A percentile compares a stretch with the other conserved stretches of the same genome.
Evolutionary conservation across 73 alveolate species (phyloP).

Genomic region (Blepharisma stoltei): DNA sequence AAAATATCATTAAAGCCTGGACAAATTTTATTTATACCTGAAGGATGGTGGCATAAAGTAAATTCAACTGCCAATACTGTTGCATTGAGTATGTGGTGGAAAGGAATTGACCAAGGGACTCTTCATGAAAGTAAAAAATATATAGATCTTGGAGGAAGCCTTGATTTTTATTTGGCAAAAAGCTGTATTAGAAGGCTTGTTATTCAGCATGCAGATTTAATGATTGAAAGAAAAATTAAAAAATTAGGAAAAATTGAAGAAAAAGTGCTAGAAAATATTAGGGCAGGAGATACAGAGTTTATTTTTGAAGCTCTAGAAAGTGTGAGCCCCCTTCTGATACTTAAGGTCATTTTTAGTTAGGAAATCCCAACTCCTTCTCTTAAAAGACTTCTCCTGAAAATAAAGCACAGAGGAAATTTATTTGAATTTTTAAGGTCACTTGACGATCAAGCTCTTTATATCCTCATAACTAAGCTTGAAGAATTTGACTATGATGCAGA

Average conservation of each 20-base stretch:
- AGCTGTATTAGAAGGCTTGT: background rate
- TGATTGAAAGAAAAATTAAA: background rate
- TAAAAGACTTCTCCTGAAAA: background rate
- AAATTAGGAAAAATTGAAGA: background rate
- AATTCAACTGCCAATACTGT: background rate
- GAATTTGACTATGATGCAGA: background rate
- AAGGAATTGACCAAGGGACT: slow-evolving; percentile 20
- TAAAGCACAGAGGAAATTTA: background rate
- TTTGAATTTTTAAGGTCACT: background rate
- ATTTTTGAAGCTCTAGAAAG: background rate
- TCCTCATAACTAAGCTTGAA: background rate
- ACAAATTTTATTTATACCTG: slow-evolving; percentile 31
- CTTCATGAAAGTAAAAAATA: background rate
- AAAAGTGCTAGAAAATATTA: background rate
- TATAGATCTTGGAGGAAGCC: background rate
- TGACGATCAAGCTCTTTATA: background rate
- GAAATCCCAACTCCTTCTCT: background rate
- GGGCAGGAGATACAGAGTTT: slow-evolving; percentile 25
- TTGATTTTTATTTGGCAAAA: slow-evolving; percentile 4
- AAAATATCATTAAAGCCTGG: background rate
- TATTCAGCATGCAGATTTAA: background rate
- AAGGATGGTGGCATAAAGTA: slow-evolving; percentile 34
- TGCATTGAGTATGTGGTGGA: slow-evolving; percentile 2
- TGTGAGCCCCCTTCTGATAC: background rate
- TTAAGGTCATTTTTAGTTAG: background rate